phyloP scores from a whole-genome alignment of 2,329 filamentous ascomycete genomes.

The Colletotrichum sp. region DNA sequence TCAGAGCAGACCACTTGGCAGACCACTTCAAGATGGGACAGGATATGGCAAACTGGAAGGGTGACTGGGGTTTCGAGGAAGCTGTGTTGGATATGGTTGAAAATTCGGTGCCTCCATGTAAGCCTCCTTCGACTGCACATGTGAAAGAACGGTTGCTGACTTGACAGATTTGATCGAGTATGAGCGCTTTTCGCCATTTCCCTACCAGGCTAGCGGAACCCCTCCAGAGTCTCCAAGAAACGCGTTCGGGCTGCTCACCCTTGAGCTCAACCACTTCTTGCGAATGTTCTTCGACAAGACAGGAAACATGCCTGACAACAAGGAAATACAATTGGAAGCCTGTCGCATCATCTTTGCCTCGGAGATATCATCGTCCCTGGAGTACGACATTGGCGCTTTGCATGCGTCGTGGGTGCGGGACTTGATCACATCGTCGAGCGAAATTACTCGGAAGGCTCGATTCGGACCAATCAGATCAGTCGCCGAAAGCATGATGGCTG shows the following conservation, averaged over 20 bases:
- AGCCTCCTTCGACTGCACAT: not conserved
- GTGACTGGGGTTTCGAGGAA: constrained; percentile 42
- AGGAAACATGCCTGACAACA: constrained; percentile 21
- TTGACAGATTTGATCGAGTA: constrained; percentile 8
- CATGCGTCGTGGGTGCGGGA: constrained; percentile 29
- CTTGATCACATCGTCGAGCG: constrained; percentile 21
- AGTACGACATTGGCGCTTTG: not conserved
- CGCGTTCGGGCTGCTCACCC: constrained; percentile 39
- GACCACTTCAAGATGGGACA: constrained; percentile 43
- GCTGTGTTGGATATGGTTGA: constrained; percentile 38
- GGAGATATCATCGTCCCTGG: constrained; percentile 11
- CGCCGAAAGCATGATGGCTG: constrained; percentile 25
- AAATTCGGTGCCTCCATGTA: constrained; percentile 41
- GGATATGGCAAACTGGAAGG: constrained; percentile 43
- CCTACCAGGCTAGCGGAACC: constrained; percentile 8
- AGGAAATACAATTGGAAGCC: constrained; percentile 27
- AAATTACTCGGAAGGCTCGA: constrained; percentile 22
- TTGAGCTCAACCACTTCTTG: constrained; percentile 35
- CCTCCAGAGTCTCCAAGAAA: constrained; percentile 25
- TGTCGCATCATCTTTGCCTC: constrained; percentile 32
- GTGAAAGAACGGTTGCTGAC: not conserved
- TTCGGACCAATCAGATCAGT: constrained; percentile 27
- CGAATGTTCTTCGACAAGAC: constrained; percentile 25
- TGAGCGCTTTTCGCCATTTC: constrained; percentile 12
- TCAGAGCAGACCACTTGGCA: constrained; percentile 39